Conservation (phyloP, 2,329 filamentous ascomycete species). For the Colletotrichum australisinense region DNA sequence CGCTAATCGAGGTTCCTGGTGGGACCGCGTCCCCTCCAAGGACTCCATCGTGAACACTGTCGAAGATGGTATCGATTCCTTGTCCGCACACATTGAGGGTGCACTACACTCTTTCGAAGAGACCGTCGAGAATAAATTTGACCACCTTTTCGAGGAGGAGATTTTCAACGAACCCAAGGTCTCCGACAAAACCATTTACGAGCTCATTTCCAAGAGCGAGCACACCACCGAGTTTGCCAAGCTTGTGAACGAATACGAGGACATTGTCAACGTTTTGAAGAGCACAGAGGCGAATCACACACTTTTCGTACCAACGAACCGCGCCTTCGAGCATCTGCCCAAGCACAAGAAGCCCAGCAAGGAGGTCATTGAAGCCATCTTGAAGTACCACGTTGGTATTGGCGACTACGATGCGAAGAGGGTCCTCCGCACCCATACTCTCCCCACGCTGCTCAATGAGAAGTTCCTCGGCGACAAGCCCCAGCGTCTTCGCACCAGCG, state of each 20-base stretch:
- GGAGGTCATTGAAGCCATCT: constrained; percentile 74
- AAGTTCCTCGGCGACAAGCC: constrained; percentile 70
- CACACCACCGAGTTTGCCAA: constrained; percentile 82
- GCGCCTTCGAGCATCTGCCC: constrained; percentile 76
- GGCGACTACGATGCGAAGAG: constrained; percentile 74
- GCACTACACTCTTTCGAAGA: constrained; percentile 48
- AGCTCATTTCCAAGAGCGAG: constrained; percentile 81
- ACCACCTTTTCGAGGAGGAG: constrained; percentile 33
- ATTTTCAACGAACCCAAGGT: constrained; percentile 44
- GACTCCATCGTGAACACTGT: constrained; percentile 48
- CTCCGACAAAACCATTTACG: constrained; percentile 80
- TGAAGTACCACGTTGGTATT: constrained; percentile 80
- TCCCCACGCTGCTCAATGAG: constrained; percentile 75
- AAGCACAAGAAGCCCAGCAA: constrained; percentile 72
- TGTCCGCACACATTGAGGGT: constrained; percentile 40
- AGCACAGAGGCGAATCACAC: constrained; percentile 81
- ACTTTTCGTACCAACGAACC: constrained; percentile 82
- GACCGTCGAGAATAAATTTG: constrained; percentile 40
- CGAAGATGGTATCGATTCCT: constrained; percentile 44
- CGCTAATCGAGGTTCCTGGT: constrained; percentile 42
- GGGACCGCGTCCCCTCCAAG: constrained; percentile 47
- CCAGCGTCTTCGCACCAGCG: constrained; percentile 78
- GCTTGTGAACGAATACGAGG: constrained; percentile 78
- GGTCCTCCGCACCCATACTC: constrained; percentile 77
- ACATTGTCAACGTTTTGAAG: constrained; percentile 80